Evolutionary conservation across 2,329 filamentous ascomycete genomes (phyloP).

Genomic region (Coniochaeta ligniaria): DNA sequence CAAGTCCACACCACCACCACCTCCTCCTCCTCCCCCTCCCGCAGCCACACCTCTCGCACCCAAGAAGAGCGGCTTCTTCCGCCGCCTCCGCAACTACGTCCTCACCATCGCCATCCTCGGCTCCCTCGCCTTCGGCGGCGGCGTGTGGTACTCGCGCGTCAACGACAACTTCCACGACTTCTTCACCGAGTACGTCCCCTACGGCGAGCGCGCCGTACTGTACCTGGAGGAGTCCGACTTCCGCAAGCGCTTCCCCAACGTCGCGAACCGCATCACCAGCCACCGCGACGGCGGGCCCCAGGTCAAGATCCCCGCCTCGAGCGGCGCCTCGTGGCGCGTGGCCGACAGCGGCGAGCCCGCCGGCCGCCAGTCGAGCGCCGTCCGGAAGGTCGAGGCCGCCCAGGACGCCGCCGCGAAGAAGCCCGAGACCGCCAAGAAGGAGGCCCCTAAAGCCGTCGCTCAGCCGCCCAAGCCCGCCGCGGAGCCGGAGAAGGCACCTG

Average conservation of each 20-base stretch:
- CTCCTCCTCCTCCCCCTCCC: slow-evolving; percentile 26
- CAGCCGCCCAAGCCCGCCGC: background rate
- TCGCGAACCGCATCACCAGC: slow-evolving; percentile 34
- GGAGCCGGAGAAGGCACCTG: slow-evolving; percentile 10
- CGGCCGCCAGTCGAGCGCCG: slow-evolving; percentile 56
- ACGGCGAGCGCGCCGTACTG: slow-evolving; percentile 86
- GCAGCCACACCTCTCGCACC: slow-evolving; percentile 20
- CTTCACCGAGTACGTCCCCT: slow-evolving; percentile 95
- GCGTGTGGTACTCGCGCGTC: slow-evolving; percentile 86
- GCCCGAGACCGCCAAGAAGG: slow-evolving; percentile 20
- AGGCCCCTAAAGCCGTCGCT: slow-evolving; percentile 21
- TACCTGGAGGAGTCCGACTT: slow-evolving; percentile 96
- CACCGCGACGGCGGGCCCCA: slow-evolving; percentile 54
- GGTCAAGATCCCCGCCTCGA: slow-evolving; percentile 78
- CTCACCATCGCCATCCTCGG: slow-evolving; percentile 71
- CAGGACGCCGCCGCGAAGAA: slow-evolving; percentile 20
- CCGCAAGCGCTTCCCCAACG: slow-evolving; percentile 68
- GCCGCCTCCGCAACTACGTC: slow-evolving; percentile 70
- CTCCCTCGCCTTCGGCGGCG: slow-evolving; percentile 73
- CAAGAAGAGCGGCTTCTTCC: slow-evolving; percentile 58
- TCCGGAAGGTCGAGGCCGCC: slow-evolving; percentile 21
- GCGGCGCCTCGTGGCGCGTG: slow-evolving; percentile 76
- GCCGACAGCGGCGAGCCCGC: slow-evolving; percentile 51
- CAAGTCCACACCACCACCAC: slow-evolving; percentile 26
- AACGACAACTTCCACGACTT: slow-evolving; percentile 98